A percentile compares a stretch with the other conserved stretches of the same genome.
Evolutionary conservation across 2,329 filamentous ascomycete genomes (phyloP).

Genomic region (Seiridium cupressi): DNA sequence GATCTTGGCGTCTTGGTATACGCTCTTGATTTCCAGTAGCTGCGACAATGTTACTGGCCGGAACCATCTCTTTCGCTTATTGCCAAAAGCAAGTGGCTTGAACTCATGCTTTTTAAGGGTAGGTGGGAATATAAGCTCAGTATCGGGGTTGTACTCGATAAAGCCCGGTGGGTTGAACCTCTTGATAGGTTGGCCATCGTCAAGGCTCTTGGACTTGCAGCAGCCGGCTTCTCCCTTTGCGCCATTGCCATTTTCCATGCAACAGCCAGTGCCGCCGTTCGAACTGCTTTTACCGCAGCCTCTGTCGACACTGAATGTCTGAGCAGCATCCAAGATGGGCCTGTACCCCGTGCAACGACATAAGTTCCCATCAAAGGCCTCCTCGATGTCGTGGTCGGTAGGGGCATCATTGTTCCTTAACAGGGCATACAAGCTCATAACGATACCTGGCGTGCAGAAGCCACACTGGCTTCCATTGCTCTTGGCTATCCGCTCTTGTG

Average conservation of each 20-base stretch:
- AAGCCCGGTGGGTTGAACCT: constrained; percentile 84
- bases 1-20: constrained; percentile 83
- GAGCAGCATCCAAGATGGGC: constrained; percentile 89
- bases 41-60: constrained; percentile 84
- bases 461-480: constrained; percentile 89
- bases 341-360: constrained; percentile 95
- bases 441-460: constrained; percentile 96
- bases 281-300: constrained; percentile 48
- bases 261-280: constrained; percentile 61
- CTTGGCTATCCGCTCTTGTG: constrained; percentile 87
- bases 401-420: constrained; percentile 80
- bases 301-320: constrained; percentile 70
- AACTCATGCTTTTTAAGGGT: constrained; percentile 79
- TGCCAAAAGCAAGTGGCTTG: constrained; percentile 82
- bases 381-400: constrained; percentile 81
- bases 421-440: constrained; percentile 95
- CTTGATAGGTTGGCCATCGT: constrained; percentile 55
- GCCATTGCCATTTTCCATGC: constrained; percentile 63
- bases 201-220: constrained; percentile 62
- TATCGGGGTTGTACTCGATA: constrained; percentile 91
- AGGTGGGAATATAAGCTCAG: constrained; percentile 92
- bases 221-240: constrained; percentile 55
- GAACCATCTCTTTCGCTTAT: constrained; percentile 93
- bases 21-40: constrained; percentile 85
- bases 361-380: constrained; percentile 94